Percentiles rank a stretch among this genome's conserved stretches.
phyloP scores from a whole-genome alignment of 345 rosid genomes.

The Leavenworthia alabamica region DNA sequence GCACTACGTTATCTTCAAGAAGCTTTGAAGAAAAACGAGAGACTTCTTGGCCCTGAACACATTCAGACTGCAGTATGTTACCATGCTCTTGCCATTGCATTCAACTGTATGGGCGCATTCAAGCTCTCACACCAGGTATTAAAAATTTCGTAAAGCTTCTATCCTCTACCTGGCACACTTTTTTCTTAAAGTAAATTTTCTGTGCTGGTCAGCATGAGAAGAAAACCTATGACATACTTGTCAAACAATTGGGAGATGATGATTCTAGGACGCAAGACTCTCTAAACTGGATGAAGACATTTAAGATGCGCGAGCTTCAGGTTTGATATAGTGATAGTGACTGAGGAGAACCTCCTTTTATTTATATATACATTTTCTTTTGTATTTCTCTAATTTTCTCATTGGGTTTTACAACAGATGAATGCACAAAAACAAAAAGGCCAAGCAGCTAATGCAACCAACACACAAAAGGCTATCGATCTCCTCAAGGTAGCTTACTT shows the following conservation, averaged over 20 bases:
- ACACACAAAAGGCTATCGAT: conserved; percentile 91
- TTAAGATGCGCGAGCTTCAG: conserved; percentile 94
- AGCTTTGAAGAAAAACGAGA: conserved; percentile 92
- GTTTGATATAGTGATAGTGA: conserved; percentile 22
- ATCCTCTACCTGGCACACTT: neutral
- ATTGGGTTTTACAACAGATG: conserved; percentile 37
- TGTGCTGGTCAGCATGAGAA: conserved; percentile 71
- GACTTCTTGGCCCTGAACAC: conserved; percentile 90
- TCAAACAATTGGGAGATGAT: conserved; percentile 89
- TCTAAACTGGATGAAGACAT: conserved; percentile 87
- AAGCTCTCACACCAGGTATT: conserved; percentile 91
- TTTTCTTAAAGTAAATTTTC: neutral
- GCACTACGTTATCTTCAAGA: conserved; percentile 98
- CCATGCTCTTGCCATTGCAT: conserved; percentile 98
- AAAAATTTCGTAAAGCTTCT: neutral
- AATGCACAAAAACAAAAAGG: conserved; percentile 95
- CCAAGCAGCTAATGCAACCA: conserved; percentile 60
- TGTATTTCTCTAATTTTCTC: neutral
- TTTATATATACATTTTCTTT: neutral
- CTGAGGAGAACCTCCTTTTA: neutral
- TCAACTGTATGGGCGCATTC: conserved; percentile 90
- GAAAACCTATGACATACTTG: conserved; percentile 95
- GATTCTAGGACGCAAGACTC: conserved; percentile 93
- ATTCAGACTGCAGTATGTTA: conserved; percentile 98
- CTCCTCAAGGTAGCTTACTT: conserved; percentile 55